These are phyloP conservation scores for Onygenales sp. DNA, from an alignment of 2,329 filamentous ascomycete genomes.

Conservation along the genomic window DNA sequence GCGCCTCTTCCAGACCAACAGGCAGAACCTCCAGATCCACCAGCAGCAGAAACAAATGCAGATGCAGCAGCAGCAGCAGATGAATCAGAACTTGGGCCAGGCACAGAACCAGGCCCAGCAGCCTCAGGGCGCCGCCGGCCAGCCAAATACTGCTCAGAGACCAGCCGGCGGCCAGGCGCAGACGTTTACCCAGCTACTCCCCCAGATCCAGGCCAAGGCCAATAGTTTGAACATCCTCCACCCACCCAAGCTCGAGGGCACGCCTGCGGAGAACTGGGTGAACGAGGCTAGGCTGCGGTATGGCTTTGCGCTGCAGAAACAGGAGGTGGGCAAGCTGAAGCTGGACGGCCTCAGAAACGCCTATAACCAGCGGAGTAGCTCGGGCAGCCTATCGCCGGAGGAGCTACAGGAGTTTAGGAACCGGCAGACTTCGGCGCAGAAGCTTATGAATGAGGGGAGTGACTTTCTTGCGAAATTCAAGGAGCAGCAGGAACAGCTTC, in stretches of 20 bases:
- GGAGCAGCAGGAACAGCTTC: slow-evolving; percentile 39
- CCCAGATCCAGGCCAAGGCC: slow-evolving; percentile 38
- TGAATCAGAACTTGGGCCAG: slow-evolving; percentile 4
- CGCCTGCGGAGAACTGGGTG: slow-evolving; percentile 37
- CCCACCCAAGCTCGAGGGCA: slow-evolving; percentile 35
- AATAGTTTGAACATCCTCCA: slow-evolving; percentile 35
- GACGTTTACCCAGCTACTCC: slow-evolving; percentile 31
- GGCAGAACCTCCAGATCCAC: slow-evolving; percentile 20
- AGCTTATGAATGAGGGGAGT: slow-evolving; percentile 33
- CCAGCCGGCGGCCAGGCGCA: slow-evolving; percentile 28
- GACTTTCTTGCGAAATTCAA: slow-evolving; percentile 40
- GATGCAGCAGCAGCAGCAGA: slow-evolving; percentile 12
- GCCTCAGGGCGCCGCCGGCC: slow-evolving; percentile 9
- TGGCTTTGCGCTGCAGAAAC: slow-evolving; percentile 39
- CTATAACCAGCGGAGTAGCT: slow-evolving; percentile 26
- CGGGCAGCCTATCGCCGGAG: slow-evolving; percentile 31
- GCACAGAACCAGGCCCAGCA: slow-evolving; percentile 23
- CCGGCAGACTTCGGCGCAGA: slow-evolving; percentile 31
- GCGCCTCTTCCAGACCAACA: slow-evolving; percentile 32
- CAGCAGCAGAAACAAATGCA: slow-evolving; percentile 23
- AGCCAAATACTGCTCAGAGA: slow-evolving; percentile 5
- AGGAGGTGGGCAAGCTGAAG: slow-evolving; percentile 37
- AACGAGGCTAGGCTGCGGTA: slow-evolving; percentile 38
- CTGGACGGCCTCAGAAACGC: slow-evolving; percentile 32
- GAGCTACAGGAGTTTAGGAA: slow-evolving; percentile 35